Percentiles rank a stretch among this genome's conserved stretches.
Evolutionary conservation across 495 filamentous ascomycete genomes (phyloP).

Genomic region (Xylaria nigripes): DNA sequence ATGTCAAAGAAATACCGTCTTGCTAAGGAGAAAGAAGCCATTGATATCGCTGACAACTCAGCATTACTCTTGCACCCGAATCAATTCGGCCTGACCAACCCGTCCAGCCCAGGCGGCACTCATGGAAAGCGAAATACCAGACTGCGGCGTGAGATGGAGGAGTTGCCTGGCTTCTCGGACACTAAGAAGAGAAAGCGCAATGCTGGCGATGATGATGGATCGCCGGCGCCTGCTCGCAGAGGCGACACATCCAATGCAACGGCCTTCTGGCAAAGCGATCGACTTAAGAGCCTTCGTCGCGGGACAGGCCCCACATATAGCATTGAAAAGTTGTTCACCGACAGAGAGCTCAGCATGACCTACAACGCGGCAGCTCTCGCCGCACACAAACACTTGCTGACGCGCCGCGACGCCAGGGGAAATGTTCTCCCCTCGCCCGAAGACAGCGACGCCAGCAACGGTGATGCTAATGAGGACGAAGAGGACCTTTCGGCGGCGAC

Average conservation of each 20-base stretch:
- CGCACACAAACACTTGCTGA: conserved; percentile 48
- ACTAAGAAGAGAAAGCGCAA: conserved; percentile 76
- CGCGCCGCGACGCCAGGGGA: conserved; percentile 43
- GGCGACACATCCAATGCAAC: conserved; percentile 43
- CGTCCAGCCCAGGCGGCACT: conserved; percentile 68
- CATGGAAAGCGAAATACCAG: conserved; percentile 78
- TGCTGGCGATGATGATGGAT: conserved; percentile 58
- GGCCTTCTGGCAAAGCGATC: conserved; percentile 46
- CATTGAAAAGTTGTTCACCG: conserved; percentile 85
- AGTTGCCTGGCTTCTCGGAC: conserved; percentile 55
- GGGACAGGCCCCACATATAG: conserved; percentile 53
- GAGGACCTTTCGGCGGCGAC: conserved; percentile 47
- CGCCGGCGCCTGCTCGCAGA: conserved; percentile 52
- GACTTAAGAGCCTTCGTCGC: conserved; percentile 38
- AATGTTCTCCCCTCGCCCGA: conserved; percentile 38
- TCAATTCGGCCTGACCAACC: conserved; percentile 79
- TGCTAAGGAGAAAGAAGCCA: conserved; percentile 74
- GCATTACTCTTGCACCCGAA: conserved; percentile 85
- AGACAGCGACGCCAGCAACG: conserved; percentile 42
- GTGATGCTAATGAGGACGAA: conserved; percentile 42
- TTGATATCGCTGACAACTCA: conserved; percentile 82
- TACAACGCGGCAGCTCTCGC: conserved; percentile 64
- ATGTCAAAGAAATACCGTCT: conserved; percentile 66
- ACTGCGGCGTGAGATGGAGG: conserved; percentile 71
- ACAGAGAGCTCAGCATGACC: conserved; percentile 77